Evolutionary conservation across 805 yeast species (phyloP).

Genomic region (Candida peoriensis): DNA sequence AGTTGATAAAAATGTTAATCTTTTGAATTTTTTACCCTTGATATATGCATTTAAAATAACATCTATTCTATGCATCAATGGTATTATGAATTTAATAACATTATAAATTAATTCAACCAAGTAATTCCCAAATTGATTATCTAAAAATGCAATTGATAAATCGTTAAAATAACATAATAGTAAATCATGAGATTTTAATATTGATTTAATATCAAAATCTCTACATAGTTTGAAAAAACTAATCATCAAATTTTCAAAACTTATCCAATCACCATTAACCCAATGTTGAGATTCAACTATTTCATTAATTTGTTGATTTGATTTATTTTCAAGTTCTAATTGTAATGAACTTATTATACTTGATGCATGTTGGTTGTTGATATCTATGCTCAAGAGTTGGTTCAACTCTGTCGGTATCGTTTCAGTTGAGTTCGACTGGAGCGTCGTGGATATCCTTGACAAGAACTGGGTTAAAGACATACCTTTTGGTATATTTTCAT

Average conservation of each 20-base stretch:
- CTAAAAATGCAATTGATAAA: conserved; percentile 44
- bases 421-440: not conserved
- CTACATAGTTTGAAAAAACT: conserved; percentile 40
- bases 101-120: conserved; percentile 32
- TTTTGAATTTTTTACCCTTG: conserved; percentile 39
- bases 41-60: conserved; percentile 35
- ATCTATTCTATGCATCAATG: conserved; percentile 41
- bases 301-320: conserved; percentile 6
- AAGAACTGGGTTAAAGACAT: not conserved
- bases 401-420: conserved; percentile 3
- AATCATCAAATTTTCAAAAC: conserved; percentile 39
- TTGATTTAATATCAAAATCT: conserved; percentile 53
- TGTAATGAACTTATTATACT: conserved; percentile 13
- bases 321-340: conserved; percentile 14
- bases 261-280: conserved; percentile 33
- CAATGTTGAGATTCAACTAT: conserved; percentile 24
- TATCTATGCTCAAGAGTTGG: conserved; percentile 10
- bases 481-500: too few relatives aligned
- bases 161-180: conserved; percentile 42
- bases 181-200: conserved; percentile 49
- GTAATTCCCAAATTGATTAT: conserved; percentile 33
- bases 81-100: conserved; percentile 37
- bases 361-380: conserved; percentile 4
- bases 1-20: conserved; percentile 23
- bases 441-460: not conserved